A percentile compares a stretch with the other conserved stretches of the same genome.
Evolutionary conservation across 2,329 filamentous ascomycete genomes (phyloP).

Genomic region (Fusarium pseudonygamai): DNA sequence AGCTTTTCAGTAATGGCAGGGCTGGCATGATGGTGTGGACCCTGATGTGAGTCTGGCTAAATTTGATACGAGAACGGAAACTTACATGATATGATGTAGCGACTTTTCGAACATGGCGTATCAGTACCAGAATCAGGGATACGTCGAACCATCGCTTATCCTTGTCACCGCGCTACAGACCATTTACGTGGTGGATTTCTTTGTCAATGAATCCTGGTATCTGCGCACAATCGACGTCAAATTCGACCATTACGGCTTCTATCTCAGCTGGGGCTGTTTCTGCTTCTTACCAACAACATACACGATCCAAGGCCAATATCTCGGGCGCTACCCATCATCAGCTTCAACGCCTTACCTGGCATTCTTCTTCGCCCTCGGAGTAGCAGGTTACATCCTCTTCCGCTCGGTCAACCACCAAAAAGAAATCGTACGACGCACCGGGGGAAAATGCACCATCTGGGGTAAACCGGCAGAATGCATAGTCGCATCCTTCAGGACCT

Average conservation of each 20-base stretch:
- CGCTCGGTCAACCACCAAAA: constrained; percentile 58
- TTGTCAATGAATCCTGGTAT: constrained; percentile 60
- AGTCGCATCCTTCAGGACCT: constrained; percentile 51
- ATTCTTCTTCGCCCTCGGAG: constrained; percentile 33
- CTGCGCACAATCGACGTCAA: constrained; percentile 56
- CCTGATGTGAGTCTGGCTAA: constrained; percentile 48
- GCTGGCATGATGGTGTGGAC: constrained; percentile 60
- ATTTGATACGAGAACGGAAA: constrained; percentile 13
- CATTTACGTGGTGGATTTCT: constrained; percentile 59
- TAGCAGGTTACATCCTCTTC: constrained; percentile 54
- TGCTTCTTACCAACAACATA: constrained; percentile 58
- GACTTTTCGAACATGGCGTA: constrained; percentile 47
- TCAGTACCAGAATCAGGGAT: constrained; percentile 53
- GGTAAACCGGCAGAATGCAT: constrained; percentile 53
- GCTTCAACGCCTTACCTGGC: constrained; percentile 39
- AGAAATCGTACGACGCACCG: constrained; percentile 51
- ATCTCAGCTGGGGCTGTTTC: constrained; percentile 56
- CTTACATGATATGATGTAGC: constrained; percentile 21
- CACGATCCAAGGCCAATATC: constrained; percentile 59
- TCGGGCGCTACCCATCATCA: constrained; percentile 52
- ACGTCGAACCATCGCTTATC: constrained; percentile 50
- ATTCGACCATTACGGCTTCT: constrained; percentile 57
- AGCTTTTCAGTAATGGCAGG: constrained; percentile 58
- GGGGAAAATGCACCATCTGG: constrained; percentile 55
- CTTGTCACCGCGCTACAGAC: constrained; percentile 55